Percentiles rank a stretch among this genome's conserved stretches.
Conservation (phyloP, 2,329 filamentous ascomycete species). For the Botrytis cinerea region DNA sequence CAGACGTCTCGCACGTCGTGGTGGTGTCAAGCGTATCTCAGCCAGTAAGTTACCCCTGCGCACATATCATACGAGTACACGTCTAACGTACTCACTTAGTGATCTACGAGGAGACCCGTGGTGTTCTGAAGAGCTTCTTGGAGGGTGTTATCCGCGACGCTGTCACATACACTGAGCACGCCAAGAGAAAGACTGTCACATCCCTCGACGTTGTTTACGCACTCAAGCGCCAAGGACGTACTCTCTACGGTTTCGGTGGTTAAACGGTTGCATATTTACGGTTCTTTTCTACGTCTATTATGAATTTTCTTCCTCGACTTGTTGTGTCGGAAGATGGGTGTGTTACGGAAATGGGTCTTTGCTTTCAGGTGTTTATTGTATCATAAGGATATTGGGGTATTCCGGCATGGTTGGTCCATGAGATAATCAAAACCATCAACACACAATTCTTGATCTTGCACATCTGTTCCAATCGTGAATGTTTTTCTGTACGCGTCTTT, state of each 20-base stretch:
- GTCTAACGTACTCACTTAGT: slow-evolving; percentile 46
- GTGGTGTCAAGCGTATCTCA: slow-evolving; percentile 99
- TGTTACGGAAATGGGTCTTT: slow-evolving; percentile 36
- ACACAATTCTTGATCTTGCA: slow-evolving; percentile 6
- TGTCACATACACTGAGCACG: slow-evolving; percentile 58
- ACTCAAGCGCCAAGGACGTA: slow-evolving; percentile 66
- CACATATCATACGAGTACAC: slow-evolving; percentile 37
- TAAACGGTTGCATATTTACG: slow-evolving; percentile 41
- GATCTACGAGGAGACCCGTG: slow-evolving; percentile 83
- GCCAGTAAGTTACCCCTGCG: slow-evolving; percentile 61
- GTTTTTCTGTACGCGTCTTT: background rate
- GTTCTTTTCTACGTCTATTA: slow-evolving; percentile 34
- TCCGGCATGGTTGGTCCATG: slow-evolving; percentile 35
- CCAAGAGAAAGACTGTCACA: slow-evolving; percentile 74
- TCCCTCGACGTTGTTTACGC: slow-evolving; percentile 67
- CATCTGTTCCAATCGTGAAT: background rate
- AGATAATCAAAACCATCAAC: slow-evolving; percentile 31
- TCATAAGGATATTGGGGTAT: slow-evolving; percentile 37
- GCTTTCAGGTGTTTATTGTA: slow-evolving; percentile 39
- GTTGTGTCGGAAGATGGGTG: slow-evolving; percentile 30
- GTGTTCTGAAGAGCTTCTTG: slow-evolving; percentile 82
- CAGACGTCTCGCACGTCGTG: slow-evolving; percentile 96
- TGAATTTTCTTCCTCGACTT: slow-evolving; percentile 35
- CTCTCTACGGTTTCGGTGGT: slow-evolving; percentile 70
- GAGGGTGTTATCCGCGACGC: slow-evolving; percentile 72